Evolutionary conservation across 441 rosid species (phyloP).

Genomic region (Geranium incanum): DNA sequence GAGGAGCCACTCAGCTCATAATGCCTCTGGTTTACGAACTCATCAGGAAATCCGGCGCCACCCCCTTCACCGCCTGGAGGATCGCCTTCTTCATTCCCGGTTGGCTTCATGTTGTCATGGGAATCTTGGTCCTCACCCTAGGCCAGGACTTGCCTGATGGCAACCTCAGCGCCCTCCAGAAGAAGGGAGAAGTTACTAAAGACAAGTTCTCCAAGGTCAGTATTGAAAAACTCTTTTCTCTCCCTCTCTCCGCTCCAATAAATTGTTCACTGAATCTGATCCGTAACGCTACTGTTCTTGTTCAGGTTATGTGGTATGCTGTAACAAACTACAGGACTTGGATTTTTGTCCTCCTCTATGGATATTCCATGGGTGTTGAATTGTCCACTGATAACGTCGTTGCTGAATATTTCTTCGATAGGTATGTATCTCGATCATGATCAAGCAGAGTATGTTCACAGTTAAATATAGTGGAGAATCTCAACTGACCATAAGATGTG

Average conservation of each 20-base stretch:
- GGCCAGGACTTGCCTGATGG: constrained; percentile 93
- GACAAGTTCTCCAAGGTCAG: constrained; percentile 67
- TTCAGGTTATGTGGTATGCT: constrained; percentile 65
- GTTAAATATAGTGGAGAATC: not conserved
- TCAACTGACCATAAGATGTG: constrained; percentile 2
- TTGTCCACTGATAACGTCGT: constrained; percentile 67
- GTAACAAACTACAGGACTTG: constrained; percentile 73
- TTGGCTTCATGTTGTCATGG: constrained; percentile 56
- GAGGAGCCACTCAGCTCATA: constrained; percentile 70
- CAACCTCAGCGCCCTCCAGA: constrained; percentile 50
- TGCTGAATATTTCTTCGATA: constrained; percentile 71
- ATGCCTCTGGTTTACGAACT: constrained; percentile 77
- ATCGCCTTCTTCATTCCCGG: constrained; percentile 85
- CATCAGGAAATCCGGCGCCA: constrained; percentile 43
- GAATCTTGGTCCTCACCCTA: constrained; percentile 53
- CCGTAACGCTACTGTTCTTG: not conserved
- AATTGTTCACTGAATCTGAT: not conserved
- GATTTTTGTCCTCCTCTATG: constrained; percentile 77
- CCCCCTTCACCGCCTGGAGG: constrained; percentile 85
- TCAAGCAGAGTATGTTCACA: not conserved
- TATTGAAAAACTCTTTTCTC: not conserved
- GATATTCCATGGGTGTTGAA: constrained; percentile 79
- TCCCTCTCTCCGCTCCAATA: not conserved
- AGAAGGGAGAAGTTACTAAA: constrained; percentile 58
- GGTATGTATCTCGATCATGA: constrained; percentile 21